Conservation (phyloP, 2,329 filamentous ascomycete species). For the Fusarium compactum region DNA sequence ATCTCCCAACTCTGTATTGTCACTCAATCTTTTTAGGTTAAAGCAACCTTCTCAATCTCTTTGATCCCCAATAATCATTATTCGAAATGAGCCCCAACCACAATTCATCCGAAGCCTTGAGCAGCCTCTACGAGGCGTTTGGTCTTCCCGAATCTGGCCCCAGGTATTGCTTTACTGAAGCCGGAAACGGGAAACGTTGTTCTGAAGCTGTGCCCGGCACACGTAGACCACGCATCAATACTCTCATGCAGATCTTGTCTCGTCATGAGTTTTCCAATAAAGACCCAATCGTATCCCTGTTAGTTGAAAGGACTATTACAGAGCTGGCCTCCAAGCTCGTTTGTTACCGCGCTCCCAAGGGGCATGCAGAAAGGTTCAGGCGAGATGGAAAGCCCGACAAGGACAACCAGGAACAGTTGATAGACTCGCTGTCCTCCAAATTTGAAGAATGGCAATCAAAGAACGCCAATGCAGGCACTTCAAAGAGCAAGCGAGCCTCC, state of each 20-base stretch:
- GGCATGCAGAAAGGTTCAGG: not conserved
- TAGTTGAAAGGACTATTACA: not conserved
- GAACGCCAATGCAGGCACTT: not conserved
- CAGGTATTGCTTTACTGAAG: not conserved
- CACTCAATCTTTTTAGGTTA: not conserved
- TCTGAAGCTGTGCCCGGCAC: not conserved
- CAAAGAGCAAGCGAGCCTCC: not conserved
- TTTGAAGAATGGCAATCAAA: conserved; percentile 1
- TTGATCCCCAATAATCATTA: not conserved
- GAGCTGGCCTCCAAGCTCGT: not conserved
- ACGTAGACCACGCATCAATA: not conserved
- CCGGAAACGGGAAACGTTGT: not conserved
- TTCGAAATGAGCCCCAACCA: not conserved
- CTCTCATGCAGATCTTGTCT: not conserved
- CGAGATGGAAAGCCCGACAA: not conserved
- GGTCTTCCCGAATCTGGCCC: not conserved
- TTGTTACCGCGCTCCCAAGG: not conserved
- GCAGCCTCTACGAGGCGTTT: conserved; percentile 16
- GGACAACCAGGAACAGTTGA: not conserved
- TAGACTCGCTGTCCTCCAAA: not conserved
- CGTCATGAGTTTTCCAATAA: not conserved
- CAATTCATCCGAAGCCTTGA: not conserved
- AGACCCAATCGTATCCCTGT: not conserved
- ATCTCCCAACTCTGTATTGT: not conserved
- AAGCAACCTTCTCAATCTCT: too few relatives aligned